Base-by-base conservation (phyloP, 2,329 filamentous ascomycete genomes). In the Ophioceras dolichostomum region DNA sequence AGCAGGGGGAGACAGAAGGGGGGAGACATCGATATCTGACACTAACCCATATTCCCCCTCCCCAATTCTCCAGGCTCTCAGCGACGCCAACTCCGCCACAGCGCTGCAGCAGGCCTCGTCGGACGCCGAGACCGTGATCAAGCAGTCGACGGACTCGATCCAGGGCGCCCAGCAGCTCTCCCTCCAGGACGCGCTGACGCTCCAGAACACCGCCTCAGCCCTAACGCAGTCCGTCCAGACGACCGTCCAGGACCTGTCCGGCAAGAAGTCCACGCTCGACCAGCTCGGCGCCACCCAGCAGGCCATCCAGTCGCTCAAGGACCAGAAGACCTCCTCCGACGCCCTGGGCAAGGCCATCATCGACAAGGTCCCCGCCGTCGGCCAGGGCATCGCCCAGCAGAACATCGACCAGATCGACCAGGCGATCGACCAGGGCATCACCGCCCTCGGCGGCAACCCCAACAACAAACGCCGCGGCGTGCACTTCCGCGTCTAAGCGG, bases 321-420 rank as follows among this genome's bases (percentile, higher is more conserved):
- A 47, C 17, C 49, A 52, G 37, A 46, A 51, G 46, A 33, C 37
- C 2, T 37, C 38, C 3, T 36, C 46, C 28, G 14, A 29, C 2
- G 49, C 81, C 14, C 47, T 52, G 19, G 49, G 49, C 39, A 41
- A 43, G 20, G 49, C 48, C 29, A 36, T 52, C 24, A 47, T 52
- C 17, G 43, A 42, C 42, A 51, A 52, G 46, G 44, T 52, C 8
- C 49, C 49, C 31, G 43, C 43, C 13, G 47, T 52, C 24, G 49
- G 49, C 27, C 48, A 50, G 42, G 20, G 43, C n/a, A 50, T 51
- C 32, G 49, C 49, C 17, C 45, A 51, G 45, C 43, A 48, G 28
- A 45, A 43, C 18, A 45, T 50, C 19, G 43, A 43, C n/a, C 44
- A 51, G 39, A 47, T 52, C 32, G 47, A 42, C 41, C 36, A 36